A percentile compares a stretch with the other conserved stretches of the same genome.
Evolutionary conservation across 2,329 filamentous ascomycete genomes (phyloP).

Genomic region (Aurifilum marmelostoma): DNA sequence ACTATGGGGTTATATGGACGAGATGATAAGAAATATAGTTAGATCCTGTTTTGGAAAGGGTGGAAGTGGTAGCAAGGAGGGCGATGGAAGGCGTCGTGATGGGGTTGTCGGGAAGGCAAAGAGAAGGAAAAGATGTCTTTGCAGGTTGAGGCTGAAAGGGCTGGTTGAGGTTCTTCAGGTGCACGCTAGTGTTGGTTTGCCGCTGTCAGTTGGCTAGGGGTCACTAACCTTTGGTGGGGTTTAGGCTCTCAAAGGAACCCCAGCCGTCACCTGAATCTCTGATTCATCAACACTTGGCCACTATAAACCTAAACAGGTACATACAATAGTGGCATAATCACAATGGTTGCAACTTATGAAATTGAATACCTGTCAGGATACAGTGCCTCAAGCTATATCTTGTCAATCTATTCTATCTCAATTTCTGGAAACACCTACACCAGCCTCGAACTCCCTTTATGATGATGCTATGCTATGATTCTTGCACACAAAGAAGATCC

Average conservation of each 20-base stretch:
- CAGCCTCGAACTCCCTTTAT: slow-evolving; percentile 4
- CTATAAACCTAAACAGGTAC: background rate
- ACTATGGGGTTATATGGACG: background rate
- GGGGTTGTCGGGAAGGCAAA: background rate
- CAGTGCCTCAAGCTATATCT: slow-evolving; percentile 9
- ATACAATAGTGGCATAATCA: background rate
- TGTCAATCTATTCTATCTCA: slow-evolving; percentile 27
- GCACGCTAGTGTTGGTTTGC: slow-evolving; percentile 19
- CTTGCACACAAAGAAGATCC: slow-evolving; percentile 19
- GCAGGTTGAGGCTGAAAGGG: background rate
- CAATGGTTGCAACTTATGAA: too few species aligned
- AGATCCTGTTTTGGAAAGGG: slow-evolving; percentile 2
- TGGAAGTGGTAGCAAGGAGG: background rate
- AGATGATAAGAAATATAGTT: background rate
- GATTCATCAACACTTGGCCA: background rate
- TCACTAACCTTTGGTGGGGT: slow-evolving; percentile 4
- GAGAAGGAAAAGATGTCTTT: slow-evolving; percentile 4
- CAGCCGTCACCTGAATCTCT: background rate
- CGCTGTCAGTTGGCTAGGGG: slow-evolving; percentile 11
- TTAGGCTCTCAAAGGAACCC: background rate
- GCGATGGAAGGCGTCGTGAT: background rate
- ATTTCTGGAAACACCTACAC: background rate
- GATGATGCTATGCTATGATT: slow-evolving; percentile 24
- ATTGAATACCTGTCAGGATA: background rate
- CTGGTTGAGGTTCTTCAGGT: slow-evolving; percentile 19